Evolutionary conservation across 2,329 filamentous ascomycete species (phyloP).

Genomic region (Aspergillus aculeatus): DNA sequence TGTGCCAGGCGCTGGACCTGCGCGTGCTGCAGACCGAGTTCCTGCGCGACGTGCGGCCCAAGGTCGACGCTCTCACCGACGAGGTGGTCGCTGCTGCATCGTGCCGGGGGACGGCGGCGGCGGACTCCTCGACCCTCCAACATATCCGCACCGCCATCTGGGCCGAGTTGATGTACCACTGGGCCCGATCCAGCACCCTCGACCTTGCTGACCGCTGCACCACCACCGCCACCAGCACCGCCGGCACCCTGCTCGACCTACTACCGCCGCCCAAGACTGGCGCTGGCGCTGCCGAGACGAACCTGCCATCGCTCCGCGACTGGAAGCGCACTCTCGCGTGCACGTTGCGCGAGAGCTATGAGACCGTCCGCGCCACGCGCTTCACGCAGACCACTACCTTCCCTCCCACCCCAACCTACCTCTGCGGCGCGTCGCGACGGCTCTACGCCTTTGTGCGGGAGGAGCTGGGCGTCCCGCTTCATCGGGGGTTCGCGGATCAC

Average conservation of each 20-base stretch:
- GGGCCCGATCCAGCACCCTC: constrained; percentile 10
- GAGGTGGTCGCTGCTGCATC: background rate
- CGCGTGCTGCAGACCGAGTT: constrained; percentile 33
- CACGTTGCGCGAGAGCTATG: constrained; percentile 11
- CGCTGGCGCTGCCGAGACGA: background rate
- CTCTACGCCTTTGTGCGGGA: constrained; percentile 40
- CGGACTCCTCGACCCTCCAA: background rate
- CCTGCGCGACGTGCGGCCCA: constrained; percentile 3
- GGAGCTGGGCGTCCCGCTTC: constrained; percentile 34
- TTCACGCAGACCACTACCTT: constrained; percentile 14
- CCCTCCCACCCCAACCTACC: constrained; percentile 11
- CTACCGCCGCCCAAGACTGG: background rate
- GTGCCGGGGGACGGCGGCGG: background rate
- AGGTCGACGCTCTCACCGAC: constrained; percentile 10
- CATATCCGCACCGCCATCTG: constrained; percentile 6
- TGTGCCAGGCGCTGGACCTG: constrained; percentile 60
- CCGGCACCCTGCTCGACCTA: constrained; percentile 8
- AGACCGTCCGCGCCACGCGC: constrained; percentile 15
- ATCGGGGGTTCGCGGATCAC: constrained; percentile 33
- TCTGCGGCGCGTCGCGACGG: constrained; percentile 30
- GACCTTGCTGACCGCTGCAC: constrained; percentile 16
- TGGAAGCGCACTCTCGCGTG: constrained; percentile 6
- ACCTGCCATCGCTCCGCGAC: background rate
- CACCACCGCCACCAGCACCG: background rate
- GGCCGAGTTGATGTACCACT: constrained; percentile 19